These are phyloP conservation scores for Aspergillus chevalieri DNA, from an alignment of 2,329 filamentous ascomycete species.

Conservation along the genomic window DNA sequence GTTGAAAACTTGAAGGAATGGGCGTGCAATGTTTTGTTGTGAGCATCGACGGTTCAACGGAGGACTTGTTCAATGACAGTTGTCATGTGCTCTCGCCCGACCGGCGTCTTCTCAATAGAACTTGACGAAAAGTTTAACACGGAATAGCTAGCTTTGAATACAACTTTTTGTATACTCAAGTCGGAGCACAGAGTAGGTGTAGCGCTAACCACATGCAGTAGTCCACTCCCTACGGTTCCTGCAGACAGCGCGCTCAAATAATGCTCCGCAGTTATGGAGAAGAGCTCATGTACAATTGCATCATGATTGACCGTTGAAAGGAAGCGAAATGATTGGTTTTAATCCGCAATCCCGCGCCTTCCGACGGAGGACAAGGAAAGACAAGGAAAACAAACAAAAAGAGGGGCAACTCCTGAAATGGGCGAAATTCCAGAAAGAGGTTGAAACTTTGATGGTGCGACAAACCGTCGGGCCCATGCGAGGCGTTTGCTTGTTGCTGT, in stretches of 20 bases:
- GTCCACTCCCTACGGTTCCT: not conserved
- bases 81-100: no score
- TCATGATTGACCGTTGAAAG: not conserved
- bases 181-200: no score
- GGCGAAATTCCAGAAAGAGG: slow-evolving; percentile 2
- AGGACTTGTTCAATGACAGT: no score
- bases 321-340: not conserved
- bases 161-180: no score
- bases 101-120: no score
- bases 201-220: not conserved
- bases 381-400: not conserved
- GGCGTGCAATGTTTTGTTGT: no score
- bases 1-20: no score
- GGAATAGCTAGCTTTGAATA: no score
- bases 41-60: no score
- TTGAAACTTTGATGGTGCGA: not conserved
- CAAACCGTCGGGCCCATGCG: not conserved
- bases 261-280: not conserved
- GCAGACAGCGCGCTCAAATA: not conserved
- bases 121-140: no score
- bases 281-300: not conserved
- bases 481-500: not conserved
- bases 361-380: not conserved
- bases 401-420: not conserved
- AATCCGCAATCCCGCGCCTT: not conserved